phyloP scores from a whole-genome alignment of 192 early-diverging fungal genomes.

The Powellomyces hirtus region DNA sequence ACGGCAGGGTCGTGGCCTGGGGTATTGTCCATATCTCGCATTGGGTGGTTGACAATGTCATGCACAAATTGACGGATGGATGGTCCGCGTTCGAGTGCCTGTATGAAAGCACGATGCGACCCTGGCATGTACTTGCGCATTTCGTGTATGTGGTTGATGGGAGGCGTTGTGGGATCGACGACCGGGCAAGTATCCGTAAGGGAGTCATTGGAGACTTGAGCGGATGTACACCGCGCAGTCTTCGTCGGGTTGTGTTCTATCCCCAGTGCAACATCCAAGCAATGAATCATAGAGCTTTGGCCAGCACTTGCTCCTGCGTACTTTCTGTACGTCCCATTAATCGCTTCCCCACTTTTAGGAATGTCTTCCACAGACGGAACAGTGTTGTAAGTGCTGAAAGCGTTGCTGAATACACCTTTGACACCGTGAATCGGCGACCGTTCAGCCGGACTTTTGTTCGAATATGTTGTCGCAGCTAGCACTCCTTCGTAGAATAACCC shows the following conservation, averaged over 20 bases:
- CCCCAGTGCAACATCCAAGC: conserved; percentile 83
- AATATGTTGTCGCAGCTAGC: neutral
- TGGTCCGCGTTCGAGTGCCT: conserved; percentile 38
- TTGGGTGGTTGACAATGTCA: conserved; percentile 11
- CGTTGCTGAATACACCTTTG: neutral
- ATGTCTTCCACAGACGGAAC: neutral
- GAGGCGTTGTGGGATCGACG: conserved; percentile 26
- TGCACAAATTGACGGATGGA: conserved; percentile 40
- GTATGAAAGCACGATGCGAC: conserved; percentile 81
- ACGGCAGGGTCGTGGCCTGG: conserved; percentile 8
- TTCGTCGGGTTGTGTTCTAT: conserved; percentile 84
- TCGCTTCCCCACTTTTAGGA: neutral
- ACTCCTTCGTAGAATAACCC: conserved; percentile 95
- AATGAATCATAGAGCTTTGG: conserved; percentile 90
- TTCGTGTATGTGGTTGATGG: conserved; percentile 76
- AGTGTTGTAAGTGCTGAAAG: neutral
- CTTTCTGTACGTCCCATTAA: conserved; percentile 41
- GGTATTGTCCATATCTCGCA: neutral
- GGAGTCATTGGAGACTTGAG: too few species aligned
- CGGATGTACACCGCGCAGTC: neutral
- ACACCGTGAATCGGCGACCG: conserved; percentile 12
- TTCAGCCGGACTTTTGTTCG: conserved; percentile 5
- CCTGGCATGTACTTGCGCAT: conserved; percentile 95
- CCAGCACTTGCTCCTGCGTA: conserved; percentile 91
- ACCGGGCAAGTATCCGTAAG: too few species aligned